Evolutionary conservation across 2,329 filamentous ascomycete species (phyloP).

Genomic region (Rasamsonia emersonii): DNA sequence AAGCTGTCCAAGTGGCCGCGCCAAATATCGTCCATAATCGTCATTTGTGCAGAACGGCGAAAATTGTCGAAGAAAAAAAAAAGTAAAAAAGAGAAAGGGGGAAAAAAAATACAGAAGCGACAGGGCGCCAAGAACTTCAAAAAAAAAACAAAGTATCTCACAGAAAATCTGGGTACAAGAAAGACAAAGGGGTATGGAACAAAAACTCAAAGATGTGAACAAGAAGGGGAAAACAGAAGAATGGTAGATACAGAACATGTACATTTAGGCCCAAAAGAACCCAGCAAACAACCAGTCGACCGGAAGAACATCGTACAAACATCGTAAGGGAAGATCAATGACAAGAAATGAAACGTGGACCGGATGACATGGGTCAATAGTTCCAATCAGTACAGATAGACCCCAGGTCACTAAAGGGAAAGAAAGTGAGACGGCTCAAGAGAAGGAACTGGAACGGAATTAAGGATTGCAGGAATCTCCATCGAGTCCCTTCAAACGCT

Average conservation of each 20-base stretch:
- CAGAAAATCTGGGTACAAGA: constrained; percentile 5
- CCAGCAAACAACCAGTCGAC: constrained; percentile 5
- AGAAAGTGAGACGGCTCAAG: too few species aligned
- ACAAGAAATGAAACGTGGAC: constrained; percentile 5
- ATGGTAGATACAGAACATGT: constrained; percentile 10
- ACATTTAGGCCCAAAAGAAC: constrained; percentile 8
- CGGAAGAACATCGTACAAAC: constrained; percentile 7
- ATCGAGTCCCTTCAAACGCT: too few species aligned
- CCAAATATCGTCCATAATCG: constrained; percentile 9
- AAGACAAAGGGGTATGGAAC: constrained; percentile 11
- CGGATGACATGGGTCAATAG: too few species aligned
- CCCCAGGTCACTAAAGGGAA: too few species aligned
- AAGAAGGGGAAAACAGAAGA: constrained; percentile 13
- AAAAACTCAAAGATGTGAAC: constrained; percentile 11
- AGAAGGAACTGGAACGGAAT: too few species aligned
- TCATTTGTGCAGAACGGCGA: constrained; percentile 9
- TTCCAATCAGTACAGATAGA: too few species aligned
- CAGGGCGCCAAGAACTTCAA: too few species aligned
- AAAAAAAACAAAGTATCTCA: constrained; percentile 6
- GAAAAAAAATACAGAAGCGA: constrained; percentile 3
- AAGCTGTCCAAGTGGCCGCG: constrained; percentile 6
- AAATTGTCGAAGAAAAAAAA: constrained; percentile 6
- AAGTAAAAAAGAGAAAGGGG: not conserved
- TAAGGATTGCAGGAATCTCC: too few species aligned
- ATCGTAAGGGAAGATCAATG: constrained; percentile 9